Evolutionary conservation across 768 basidiomycete species (phyloP).

Genomic region (Dictyophora rubrovolvata): DNA sequence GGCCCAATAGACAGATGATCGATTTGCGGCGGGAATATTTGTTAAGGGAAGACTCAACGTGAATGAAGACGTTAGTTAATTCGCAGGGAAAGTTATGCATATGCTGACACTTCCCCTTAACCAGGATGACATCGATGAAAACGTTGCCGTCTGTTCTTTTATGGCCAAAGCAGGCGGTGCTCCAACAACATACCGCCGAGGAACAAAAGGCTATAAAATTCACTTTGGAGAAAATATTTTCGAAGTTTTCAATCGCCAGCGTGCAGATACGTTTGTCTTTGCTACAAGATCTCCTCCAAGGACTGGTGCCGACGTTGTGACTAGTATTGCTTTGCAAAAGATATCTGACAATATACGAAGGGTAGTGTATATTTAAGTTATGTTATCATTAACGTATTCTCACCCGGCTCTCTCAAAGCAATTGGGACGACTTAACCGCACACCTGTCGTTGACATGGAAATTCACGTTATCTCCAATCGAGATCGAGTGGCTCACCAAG

Average conservation of each 20-base stretch:
- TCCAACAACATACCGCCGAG: conserved; percentile 40
- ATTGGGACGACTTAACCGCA: conserved; percentile 46
- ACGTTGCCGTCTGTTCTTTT: conserved; percentile 55
- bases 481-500: conserved; percentile 53
- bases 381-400: neutral
- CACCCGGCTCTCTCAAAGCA: conserved; percentile 29
- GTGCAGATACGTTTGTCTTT: conserved; percentile 48
- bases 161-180: conserved; percentile 40
- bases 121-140: conserved; percentile 34
- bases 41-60: conserved; percentile 49
- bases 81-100: neutral
- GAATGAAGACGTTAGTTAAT: conserved; percentile 37
- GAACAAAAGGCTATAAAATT: conserved; percentile 42
- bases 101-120: neutral
- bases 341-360: conserved; percentile 43
- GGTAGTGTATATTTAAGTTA: conserved; percentile 24
- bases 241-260: conserved; percentile 47
- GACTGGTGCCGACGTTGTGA: conserved; percentile 36
- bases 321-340: conserved; percentile 55
- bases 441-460: conserved; percentile 43
- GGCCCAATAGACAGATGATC: conserved; percentile 40
- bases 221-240: conserved; percentile 46
- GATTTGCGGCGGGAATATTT: conserved; percentile 55
- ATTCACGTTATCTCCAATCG: conserved; percentile 63
- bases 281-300: conserved; percentile 38